Conservation (phyloP, 208 protist species). For the Angomonas ambiguus region DNA sequence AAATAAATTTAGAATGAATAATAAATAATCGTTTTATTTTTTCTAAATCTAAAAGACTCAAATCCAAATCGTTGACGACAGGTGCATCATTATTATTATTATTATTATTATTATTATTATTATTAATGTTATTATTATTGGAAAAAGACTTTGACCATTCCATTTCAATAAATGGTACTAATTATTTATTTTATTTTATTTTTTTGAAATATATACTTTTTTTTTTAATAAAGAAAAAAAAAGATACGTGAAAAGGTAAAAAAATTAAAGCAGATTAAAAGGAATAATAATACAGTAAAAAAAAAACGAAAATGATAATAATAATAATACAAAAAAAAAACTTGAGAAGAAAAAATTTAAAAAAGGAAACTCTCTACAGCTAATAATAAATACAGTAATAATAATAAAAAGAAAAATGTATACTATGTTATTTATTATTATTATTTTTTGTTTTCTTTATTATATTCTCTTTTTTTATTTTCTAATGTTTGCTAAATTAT, state of each 20-base stretch:
- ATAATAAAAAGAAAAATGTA: background rate
- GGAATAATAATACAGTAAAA: background rate
- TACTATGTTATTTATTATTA: background rate
- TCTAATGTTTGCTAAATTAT: background rate
- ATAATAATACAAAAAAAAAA: conserved; percentile 1
- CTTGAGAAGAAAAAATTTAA: background rate
- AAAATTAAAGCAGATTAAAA: too few relatives aligned
- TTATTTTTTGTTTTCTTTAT: too few relatives aligned
- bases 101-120: too few relatives aligned
- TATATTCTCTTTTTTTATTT: too few relatives aligned
- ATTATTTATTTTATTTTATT: background rate
- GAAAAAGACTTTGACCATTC: background rate
- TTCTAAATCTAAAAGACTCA: background rate
- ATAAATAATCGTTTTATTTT: background rate
- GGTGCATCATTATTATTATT: too few relatives aligned
- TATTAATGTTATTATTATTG: too few relatives aligned
- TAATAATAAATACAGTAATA: background rate
- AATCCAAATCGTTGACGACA: background rate
- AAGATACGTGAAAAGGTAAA: too few relatives aligned
- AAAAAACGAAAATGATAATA: background rate
- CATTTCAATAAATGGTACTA: background rate
- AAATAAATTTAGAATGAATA: background rate
- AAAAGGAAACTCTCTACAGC: background rate
- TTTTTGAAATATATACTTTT: background rate
- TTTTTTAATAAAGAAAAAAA: conserved; percentile 12